A percentile compares a stretch with the other conserved stretches of the same genome.
Evolutionary conservation across 768 basidiomycete species (phyloP).

Genomic region (Mycena latifolia): DNA sequence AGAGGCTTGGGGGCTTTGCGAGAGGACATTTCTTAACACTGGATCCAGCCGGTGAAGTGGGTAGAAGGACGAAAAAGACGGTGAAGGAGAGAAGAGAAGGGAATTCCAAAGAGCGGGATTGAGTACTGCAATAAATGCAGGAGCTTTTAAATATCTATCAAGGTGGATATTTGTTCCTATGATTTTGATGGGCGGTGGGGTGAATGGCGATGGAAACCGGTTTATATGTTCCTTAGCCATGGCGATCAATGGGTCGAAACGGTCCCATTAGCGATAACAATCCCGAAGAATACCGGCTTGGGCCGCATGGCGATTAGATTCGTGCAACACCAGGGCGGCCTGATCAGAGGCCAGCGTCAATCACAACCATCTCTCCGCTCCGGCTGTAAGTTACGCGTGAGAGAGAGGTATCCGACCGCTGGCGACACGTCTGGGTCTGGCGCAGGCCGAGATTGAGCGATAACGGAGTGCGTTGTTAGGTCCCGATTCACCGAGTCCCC

Average conservation of each 20-base stretch:
- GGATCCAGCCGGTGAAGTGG: slow-evolving; percentile 62
- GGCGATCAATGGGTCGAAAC: slow-evolving; percentile 18
- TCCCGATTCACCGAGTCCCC: no score
- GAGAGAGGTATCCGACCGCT: slow-evolving; percentile 3
- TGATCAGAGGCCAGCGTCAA: neutral
- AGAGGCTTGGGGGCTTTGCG: slow-evolving; percentile 73
- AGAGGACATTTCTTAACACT: slow-evolving; percentile 62
- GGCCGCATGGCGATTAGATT: neutral
- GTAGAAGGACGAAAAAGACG: slow-evolving; percentile 38
- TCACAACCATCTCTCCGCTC: neutral
- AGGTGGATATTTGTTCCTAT: slow-evolving; percentile 10
- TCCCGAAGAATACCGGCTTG: neutral
- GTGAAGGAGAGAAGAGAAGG: slow-evolving; percentile 41
- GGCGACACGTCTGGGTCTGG: neutral
- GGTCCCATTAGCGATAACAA: neutral
- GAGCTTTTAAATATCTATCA: slow-evolving; percentile 17
- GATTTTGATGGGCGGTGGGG: slow-evolving; percentile 14
- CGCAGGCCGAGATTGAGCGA: slow-evolving; percentile 1
- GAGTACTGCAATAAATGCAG: slow-evolving; percentile 21
- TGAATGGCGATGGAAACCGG: slow-evolving; percentile 35
- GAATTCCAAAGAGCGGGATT: slow-evolving; percentile 46
- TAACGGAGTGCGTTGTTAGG: neutral
- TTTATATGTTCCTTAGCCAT: slow-evolving; percentile 16
- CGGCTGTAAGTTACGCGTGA: slow-evolving; percentile 6
- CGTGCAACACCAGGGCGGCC: neutral